Evolutionary conservation across 257 asterid genomes (phyloP), one percentile per base, ranked within the genome.

Genomic region (Solanum lycopersicoides): DNA sequence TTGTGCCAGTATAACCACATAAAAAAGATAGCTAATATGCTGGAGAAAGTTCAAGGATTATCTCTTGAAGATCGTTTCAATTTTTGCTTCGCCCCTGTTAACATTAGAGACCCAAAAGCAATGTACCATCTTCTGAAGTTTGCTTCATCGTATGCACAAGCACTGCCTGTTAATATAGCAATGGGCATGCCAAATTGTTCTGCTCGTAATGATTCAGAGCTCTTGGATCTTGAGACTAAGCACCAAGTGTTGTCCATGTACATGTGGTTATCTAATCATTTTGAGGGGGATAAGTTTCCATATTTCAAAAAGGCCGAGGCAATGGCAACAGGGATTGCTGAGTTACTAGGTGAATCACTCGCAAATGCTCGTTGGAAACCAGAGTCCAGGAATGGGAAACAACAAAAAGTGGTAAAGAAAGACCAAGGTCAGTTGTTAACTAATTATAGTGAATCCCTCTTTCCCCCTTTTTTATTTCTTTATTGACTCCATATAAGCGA

Each of bases 211-310:
- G 99, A 95, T 90, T 65, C 96, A 2, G 99, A 97, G 94, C 98
- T 97, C 86, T 90, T 95, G 93, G 99, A 95, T 92, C 99, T 97
- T 44, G 99, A 97, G 93, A 92, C 95, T 18, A 93, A 93, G 93
- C 98, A 97, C 91, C 98, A 95, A 91, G 98, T 97, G 37, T 84
- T 97, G 90, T 94, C 99, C 3, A 95, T 95, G 98, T 97, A 97
- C 90, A 87, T 95, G 77, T 97, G 99, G 99, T 89, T 95, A 92
- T 94, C 98, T 39, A 94, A 97, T 88, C 99, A 97, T 86, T 95
- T 96, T 73, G 95, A 93, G 79, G 92, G 72, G 89, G 97, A 95
- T 72, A 91, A 89, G 32, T 97, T 97, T 90, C 99, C 99, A 9
- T 95, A 77, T 90, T 90, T 89, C 63, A 89, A 94, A 90, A 96